A percentile compares a stretch with the other conserved stretches of the same genome.
Evolutionary conservation across 1,139 yeast genomes (phyloP).

Genomic region (Spathaspora sp.): DNA sequence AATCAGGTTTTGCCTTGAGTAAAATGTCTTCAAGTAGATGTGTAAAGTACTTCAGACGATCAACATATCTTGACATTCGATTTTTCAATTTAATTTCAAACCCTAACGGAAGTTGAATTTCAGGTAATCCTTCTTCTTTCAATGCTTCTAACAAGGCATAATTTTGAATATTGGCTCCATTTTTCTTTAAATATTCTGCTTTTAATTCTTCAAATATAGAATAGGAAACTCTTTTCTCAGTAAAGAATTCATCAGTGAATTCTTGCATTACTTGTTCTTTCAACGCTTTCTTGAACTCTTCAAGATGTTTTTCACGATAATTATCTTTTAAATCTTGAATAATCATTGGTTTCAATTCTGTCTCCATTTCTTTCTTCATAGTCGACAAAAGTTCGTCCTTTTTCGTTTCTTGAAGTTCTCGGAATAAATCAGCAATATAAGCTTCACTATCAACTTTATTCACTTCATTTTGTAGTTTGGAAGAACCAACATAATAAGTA

Average conservation of each 20-base stretch:
- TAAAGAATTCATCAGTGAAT: constrained; percentile 21
- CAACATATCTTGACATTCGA: constrained; percentile 14
- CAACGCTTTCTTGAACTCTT: constrained; percentile 18
- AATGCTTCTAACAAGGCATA: constrained; percentile 21
- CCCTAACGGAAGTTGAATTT: constrained; percentile 5
- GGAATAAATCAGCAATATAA: constrained; percentile 9
- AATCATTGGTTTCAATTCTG: constrained; percentile 10
- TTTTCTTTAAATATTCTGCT: constrained; percentile 18
- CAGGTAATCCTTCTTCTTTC: constrained; percentile 12
- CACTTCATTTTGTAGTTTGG: constrained; percentile 11
- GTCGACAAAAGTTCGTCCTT: constrained; percentile 12
- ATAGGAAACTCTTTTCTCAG: constrained; percentile 18
- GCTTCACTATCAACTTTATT: constrained; percentile 12
- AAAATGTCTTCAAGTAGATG: constrained; percentile 20
- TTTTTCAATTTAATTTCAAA: constrained; percentile 9
- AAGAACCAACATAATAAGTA: background rate
- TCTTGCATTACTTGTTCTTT: constrained; percentile 17
- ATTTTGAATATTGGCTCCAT: constrained; percentile 18
- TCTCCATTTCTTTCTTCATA: constrained; percentile 10
- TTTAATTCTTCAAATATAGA: constrained; percentile 23
- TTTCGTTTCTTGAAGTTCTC: constrained; percentile 14
- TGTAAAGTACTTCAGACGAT: constrained; percentile 15
- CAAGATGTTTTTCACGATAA: constrained; percentile 11
- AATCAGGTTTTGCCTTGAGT: constrained; percentile 20
- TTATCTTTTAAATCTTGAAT: constrained; percentile 12